phyloP scores from a whole-genome alignment of 768 basidiomycete genomes.

The Cyclocybe cylindracea region DNA sequence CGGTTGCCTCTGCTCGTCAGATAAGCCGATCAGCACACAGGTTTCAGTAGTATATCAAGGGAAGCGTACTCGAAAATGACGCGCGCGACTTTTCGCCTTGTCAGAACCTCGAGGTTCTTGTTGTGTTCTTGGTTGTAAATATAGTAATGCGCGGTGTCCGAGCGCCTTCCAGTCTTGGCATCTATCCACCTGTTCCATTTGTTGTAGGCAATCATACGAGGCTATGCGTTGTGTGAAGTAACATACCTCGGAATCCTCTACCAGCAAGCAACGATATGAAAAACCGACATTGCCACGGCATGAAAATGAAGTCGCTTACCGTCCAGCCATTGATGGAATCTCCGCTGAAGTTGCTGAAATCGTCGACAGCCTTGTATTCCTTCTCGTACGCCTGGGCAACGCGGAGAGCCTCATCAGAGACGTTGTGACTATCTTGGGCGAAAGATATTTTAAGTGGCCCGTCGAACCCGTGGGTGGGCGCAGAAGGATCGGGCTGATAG shows the following conservation, averaged over 20 bases:
- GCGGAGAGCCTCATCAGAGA: conserved; percentile 47
- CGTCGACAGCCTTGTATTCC: conserved; percentile 42
- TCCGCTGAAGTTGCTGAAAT: conserved; percentile 43
- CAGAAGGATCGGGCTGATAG: conserved; percentile 27
- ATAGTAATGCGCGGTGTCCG: conserved; percentile 54
- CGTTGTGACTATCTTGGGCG: conserved; percentile 35
- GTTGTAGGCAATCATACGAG: too few relatives aligned
- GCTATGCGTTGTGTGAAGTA: too few relatives aligned
- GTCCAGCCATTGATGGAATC: conserved; percentile 25
- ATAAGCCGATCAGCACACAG: background rate
- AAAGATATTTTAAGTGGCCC: conserved; percentile 55
- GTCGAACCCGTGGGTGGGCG: conserved; percentile 43
- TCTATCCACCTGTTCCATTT: conserved; percentile 45
- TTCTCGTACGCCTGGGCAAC: conserved; percentile 49
- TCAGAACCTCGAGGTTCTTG: conserved; percentile 39
- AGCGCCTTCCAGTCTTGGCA: conserved; percentile 49
- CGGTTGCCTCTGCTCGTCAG: conserved; percentile 30
- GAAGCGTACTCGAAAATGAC: conserved; percentile 47
- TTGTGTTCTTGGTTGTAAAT: conserved; percentile 46
- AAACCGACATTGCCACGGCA: too few relatives aligned
- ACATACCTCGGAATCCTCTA: too few relatives aligned
- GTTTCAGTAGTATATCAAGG: background rate
- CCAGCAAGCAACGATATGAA: too few relatives aligned
- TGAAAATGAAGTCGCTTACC: conserved; percentile 2
- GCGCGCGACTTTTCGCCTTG: conserved; percentile 40